Base-by-base conservation (phyloP, 495 filamentous ascomycete species). In the Hypoxylon trugodes region DNA sequence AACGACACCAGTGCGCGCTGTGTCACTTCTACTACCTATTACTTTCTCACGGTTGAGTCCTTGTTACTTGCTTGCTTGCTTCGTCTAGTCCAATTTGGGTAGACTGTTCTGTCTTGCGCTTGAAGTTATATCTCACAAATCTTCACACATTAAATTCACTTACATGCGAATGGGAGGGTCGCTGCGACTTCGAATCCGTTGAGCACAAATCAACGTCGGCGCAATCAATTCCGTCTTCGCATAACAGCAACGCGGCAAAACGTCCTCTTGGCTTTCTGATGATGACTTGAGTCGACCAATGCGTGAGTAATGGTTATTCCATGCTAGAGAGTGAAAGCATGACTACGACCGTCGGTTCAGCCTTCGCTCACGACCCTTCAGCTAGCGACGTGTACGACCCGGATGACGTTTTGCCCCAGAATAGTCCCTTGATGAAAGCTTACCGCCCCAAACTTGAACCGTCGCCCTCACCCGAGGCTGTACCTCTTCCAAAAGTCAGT, bases 361-460 rank as follows among this genome's bases (percentile, higher is more conserved):
- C 69, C 66, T 24, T 57, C 69, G 62, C 71, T 72, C 76, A 79
- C 70, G 75, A 69, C 65, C 56, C 56, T 70, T 62, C 72, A 69
- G 68, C 66, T 66, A 72, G 69, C 76, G 77, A 77, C 59, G 37
- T 73, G 41, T 81, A 79, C 69, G 73, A 79, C 68, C 71, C 77
- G 59, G 76, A 81, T 74, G 78, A 79, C 59, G 75, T 72, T 41
- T 64, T 75, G 28, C 70, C 73, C 33, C 69, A 65, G 57, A 74
- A 76, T 69, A 79, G 75, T 69, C 77, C 77, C 60, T 69, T 71
- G 54, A 68, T 79, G 69, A 69, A 74, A 63, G 77, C 79, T 43
- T 64, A 61, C 59, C 71, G 68, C 55, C 74, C 70, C 32, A 77
- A 68, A 25, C 76, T 81, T 28, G 68, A 70, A 57, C 75, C 69